Conservation (phyloP, 2,329 filamentous ascomycete species). For the Fusarium sp. region DNA sequence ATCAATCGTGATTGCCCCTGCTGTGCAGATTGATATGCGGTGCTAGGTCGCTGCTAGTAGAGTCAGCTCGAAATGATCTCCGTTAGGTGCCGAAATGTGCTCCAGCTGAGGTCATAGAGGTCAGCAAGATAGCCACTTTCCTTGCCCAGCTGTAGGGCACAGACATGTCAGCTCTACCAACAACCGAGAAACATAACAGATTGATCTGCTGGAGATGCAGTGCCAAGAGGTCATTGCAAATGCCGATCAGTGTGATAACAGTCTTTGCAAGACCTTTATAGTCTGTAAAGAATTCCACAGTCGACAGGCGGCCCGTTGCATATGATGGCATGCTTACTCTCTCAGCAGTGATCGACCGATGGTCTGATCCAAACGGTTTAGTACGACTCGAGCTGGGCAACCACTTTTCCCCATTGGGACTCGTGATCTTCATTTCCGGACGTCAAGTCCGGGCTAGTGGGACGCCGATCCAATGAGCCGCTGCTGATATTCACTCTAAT, state of each 20-base stretch:
- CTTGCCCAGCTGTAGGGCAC: background rate
- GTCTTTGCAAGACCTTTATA: background rate
- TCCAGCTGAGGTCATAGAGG: background rate
- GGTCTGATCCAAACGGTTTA: constrained; percentile 14
- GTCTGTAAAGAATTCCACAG: constrained; percentile 11
- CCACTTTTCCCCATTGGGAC: constrained; percentile 9
- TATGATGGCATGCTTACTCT: constrained; percentile 7
- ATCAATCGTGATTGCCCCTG: background rate
- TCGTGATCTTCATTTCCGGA: constrained; percentile 21
- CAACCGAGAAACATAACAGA: background rate
- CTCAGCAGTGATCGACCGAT: constrained; percentile 17
- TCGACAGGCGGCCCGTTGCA: constrained; percentile 2
- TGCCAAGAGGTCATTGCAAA: constrained; percentile 10
- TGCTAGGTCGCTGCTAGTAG: background rate
- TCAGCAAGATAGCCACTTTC: background rate
- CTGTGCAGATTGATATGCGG: background rate
- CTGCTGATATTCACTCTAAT: background rate
- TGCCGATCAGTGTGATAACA: background rate
- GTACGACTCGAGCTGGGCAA: constrained; percentile 3
- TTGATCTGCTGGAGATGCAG: background rate
- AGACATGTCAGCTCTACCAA: constrained; percentile 17
- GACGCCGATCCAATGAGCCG: constrained; percentile 1
- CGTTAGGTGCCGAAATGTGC: background rate
- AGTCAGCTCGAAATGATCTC: background rate
- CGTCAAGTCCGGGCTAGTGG: constrained; percentile 11